A percentile compares a stretch with the other conserved stretches of the same genome.
These are phyloP conservation scores for Symbiodinium pilosum DNA, from an alignment of 73 alveolate genomes.

Conservation along the genomic window DNA sequence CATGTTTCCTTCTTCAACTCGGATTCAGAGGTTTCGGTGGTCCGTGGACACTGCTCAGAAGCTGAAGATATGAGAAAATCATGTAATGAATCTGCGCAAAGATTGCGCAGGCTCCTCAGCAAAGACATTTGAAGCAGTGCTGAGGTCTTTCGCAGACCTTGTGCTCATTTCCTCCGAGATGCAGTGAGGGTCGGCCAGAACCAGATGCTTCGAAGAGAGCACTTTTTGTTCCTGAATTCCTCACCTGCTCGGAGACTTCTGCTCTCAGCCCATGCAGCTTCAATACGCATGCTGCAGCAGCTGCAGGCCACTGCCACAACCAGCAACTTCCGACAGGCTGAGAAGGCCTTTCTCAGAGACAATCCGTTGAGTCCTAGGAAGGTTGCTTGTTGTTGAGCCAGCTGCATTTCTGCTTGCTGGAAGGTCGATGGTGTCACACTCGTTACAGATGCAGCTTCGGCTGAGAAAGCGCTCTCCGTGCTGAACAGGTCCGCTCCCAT, in stretches of 20 bases:
- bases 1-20: no score
- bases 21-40: no score
- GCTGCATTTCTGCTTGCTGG: not conserved
- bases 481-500: not conserved
- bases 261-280: no score
- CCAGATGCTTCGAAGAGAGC: no score
- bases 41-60: not conserved
- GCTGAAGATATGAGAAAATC: not conserved
- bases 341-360: not conserved
- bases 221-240: no score
- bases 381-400: not conserved
- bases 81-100: no score
- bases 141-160: not conserved
- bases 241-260: no score
- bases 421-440: constrained; percentile 67
- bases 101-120: no score
- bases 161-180: not conserved
- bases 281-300: no score
- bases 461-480: constrained; percentile 39
- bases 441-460: constrained; percentile 59
- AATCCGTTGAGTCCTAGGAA: no score
- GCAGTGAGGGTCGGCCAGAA: not conserved
- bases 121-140: not conserved
- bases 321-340: not conserved
- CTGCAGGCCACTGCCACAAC: not conserved